These are phyloP conservation scores for Sporothrix curviconia DNA, from an alignment of 2,329 filamentous ascomycete genomes.

Conservation along the genomic window DNA sequence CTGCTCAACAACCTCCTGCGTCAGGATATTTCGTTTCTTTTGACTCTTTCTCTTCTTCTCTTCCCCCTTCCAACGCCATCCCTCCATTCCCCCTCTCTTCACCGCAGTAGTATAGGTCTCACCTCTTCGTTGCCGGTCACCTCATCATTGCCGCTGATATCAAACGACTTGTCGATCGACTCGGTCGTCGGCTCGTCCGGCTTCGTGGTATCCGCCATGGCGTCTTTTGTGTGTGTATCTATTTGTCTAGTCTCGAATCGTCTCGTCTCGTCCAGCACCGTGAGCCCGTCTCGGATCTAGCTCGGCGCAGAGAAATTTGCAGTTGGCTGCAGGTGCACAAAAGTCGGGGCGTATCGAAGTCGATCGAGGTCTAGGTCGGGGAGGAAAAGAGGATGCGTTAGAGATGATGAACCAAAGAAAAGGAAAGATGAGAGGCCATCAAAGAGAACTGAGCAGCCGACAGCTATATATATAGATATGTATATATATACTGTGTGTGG, in stretches of 20 bases:
- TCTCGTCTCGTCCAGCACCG: too few relatives aligned
- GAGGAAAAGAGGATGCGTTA: background rate
- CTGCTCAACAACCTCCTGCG: slow-evolving; percentile 29
- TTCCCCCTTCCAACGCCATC: background rate
- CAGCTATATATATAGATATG: background rate
- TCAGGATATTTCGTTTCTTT: slow-evolving; percentile 17
- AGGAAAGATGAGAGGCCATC: background rate
- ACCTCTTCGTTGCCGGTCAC: slow-evolving; percentile 39
- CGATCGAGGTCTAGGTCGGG: too few relatives aligned
- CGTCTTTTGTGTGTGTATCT: background rate
- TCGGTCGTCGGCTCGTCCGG: slow-evolving; percentile 25
- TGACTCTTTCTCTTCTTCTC: background rate
- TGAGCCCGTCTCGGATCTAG: too few relatives aligned
- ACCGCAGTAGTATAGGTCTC: slow-evolving; percentile 23
- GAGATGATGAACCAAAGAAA: background rate
- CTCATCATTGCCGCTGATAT: slow-evolving; percentile 38
- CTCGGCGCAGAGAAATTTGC: too few relatives aligned
- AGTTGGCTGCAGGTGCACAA: too few relatives aligned
- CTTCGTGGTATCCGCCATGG: slow-evolving; percentile 26
- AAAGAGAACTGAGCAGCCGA: background rate
- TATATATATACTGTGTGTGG: too few relatives aligned
- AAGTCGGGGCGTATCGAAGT: too few relatives aligned
- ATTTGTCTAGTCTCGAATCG: background rate
- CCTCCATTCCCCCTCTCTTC: slow-evolving; percentile 19
- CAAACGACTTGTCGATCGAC: slow-evolving; percentile 30